phyloP scores from a whole-genome alignment of 306 rosid species.

The Hippophae tibetana region DNA sequence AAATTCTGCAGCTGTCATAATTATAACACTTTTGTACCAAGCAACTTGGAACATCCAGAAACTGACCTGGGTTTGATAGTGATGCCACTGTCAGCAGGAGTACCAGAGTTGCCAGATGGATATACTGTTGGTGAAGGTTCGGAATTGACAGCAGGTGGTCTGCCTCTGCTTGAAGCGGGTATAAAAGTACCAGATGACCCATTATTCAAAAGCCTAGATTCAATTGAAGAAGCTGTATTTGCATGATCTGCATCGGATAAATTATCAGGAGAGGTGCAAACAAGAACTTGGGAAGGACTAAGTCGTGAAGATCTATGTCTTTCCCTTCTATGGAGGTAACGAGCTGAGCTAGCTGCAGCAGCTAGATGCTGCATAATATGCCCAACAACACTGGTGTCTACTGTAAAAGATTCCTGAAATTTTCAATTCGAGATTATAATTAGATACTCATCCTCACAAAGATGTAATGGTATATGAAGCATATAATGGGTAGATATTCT shows the following conservation, averaged over 20 bases:
- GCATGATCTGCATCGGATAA: constrained; percentile 25
- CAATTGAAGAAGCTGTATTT: constrained; percentile 27
- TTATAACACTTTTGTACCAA: not conserved
- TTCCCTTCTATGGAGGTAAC: constrained; percentile 41
- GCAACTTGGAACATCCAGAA: not conserved
- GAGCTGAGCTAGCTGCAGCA: constrained; percentile 58
- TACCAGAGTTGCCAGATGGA: constrained; percentile 16
- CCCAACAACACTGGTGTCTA: constrained; percentile 61
- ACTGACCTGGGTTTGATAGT: constrained; percentile 47
- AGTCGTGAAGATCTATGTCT: constrained; percentile 47
- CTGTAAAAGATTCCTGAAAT: constrained; percentile 63
- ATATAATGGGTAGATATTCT: constrained; percentile 1
- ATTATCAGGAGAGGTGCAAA: constrained; percentile 27
- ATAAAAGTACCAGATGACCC: constrained; percentile 23
- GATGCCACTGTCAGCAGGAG: constrained; percentile 22
- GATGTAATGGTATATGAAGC: constrained; percentile 4
- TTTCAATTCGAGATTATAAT: constrained; percentile 10
- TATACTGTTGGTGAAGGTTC: constrained; percentile 21
- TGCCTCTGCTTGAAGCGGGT: not conserved
- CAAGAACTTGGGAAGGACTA: constrained; percentile 44
- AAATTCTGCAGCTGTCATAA: not conserved
- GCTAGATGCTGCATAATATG: constrained; percentile 65
- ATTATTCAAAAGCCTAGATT: constrained; percentile 7
- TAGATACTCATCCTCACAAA: constrained; percentile 3
- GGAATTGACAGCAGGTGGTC: constrained; percentile 20